These are phyloP conservation scores for Rubia balearica DNA, from an alignment of 305 asterid genomes.

Conservation along the genomic window DNA sequence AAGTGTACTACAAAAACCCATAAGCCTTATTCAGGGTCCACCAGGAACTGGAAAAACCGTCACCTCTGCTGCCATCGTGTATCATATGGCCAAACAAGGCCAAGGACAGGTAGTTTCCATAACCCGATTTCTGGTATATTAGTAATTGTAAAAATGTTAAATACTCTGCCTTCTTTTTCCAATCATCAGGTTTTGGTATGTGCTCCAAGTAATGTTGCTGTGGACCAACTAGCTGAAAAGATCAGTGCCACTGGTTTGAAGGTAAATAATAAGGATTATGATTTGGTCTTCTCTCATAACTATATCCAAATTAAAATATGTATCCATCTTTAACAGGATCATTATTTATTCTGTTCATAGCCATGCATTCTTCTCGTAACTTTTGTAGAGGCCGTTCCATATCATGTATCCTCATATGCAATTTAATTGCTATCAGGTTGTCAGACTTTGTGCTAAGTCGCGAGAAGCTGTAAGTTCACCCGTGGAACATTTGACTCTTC, in stretches of 20 bases:
- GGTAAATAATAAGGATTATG: conserved; percentile 31
- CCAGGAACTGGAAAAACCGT: conserved; percentile 99
- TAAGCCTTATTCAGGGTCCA: conserved; percentile 97
- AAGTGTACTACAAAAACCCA: conserved; percentile 96
- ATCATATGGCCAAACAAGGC: conserved; percentile 99
- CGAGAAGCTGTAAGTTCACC: conserved; percentile 99
- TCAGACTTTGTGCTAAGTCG: conserved; percentile 93
- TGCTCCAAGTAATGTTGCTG: conserved; percentile 99
- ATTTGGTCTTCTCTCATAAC: background rate
- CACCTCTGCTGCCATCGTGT: conserved; percentile 98
- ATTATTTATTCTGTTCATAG: background rate
- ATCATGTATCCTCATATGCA: background rate
- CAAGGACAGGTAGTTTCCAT: conserved; percentile 82
- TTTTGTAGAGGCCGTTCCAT: background rate
- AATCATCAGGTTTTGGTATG: conserved; percentile 83
- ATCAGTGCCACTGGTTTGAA: conserved; percentile 98
- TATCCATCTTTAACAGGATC: background rate
- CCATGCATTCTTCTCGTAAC: no score
- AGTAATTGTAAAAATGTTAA: background rate
- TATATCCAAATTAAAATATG: background rate
- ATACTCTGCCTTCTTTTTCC: conserved; percentile 2
- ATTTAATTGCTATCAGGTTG: conserved; percentile 44
- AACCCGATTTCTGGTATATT: conserved; percentile 14
- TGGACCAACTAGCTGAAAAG: conserved; percentile 98
- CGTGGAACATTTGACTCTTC: conserved; percentile 93